Evolutionary conservation across 352 stramenopile species (phyloP).

Genomic region (Pythium apleroticum): DNA sequence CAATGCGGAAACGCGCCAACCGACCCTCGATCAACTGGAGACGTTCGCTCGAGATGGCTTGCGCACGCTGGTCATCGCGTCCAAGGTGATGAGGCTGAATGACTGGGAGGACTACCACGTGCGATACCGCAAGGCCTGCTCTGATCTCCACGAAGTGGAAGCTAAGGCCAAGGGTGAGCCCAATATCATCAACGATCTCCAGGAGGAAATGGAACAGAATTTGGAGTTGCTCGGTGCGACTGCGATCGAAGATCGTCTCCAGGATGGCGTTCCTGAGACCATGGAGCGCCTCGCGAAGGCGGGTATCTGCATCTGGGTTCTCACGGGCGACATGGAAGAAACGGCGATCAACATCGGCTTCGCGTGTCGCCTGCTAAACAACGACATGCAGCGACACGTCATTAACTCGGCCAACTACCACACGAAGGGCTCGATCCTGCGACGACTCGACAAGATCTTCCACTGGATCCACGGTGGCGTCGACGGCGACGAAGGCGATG

Average conservation of each 20-base stretch:
- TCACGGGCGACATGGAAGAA: slow-evolving; percentile 90
- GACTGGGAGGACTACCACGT: slow-evolving; percentile 72
- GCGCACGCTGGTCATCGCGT: slow-evolving; percentile 84
- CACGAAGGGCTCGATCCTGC: slow-evolving; percentile 65
- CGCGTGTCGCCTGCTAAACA: slow-evolving; percentile 85
- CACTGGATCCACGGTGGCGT: slow-evolving; percentile 54
- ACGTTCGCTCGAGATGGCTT: slow-evolving; percentile 85
- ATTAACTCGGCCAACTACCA: slow-evolving; percentile 70
- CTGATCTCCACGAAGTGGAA: slow-evolving; percentile 71
- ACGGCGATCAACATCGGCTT: slow-evolving; percentile 90
- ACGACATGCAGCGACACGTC: slow-evolving; percentile 93
- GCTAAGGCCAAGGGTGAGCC: slow-evolving; percentile 56
- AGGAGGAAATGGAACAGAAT: slow-evolving; percentile 79
- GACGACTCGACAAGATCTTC: slow-evolving; percentile 79
- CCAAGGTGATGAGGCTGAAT: slow-evolving; percentile 50
- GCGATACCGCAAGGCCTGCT: slow-evolving; percentile 59
- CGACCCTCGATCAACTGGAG: slow-evolving; percentile 73
- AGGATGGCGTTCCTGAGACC: slow-evolving; percentile 78
- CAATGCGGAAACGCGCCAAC: slow-evolving; percentile 42
- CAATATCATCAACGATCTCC: slow-evolving; percentile 65
- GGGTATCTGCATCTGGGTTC: slow-evolving; percentile 86
- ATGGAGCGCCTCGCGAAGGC: slow-evolving; percentile 76
- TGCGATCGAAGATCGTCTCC: slow-evolving; percentile 85
- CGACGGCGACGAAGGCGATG: slow-evolving; percentile 19
- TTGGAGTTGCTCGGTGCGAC: slow-evolving; percentile 79